phyloP scores from a whole-genome alignment of 345 rosid species.

The Angophora floribunda region DNA sequence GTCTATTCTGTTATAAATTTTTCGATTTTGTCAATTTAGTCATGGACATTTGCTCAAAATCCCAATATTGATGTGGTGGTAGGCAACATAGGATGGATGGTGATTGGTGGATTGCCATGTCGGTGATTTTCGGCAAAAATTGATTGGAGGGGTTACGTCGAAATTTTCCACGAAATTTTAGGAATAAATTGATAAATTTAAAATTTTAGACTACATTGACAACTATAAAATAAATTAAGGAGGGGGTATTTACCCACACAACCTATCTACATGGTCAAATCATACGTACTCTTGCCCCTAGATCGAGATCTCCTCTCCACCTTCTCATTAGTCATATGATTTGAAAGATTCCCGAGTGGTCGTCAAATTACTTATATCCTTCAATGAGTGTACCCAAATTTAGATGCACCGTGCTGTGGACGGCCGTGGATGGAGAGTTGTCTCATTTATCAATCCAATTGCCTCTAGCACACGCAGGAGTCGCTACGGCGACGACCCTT shows the following conservation, averaged over 20 bases:
- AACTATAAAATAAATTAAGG: background rate
- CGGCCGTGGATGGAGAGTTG: background rate
- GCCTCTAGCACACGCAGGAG: background rate
- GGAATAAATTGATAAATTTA: background rate
- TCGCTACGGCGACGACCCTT: background rate
- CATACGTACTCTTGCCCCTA: background rate
- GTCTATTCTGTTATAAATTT: accelerated
- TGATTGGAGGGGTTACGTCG: accelerated
- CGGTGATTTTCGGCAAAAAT: accelerated
- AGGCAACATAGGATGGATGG: accelerated
- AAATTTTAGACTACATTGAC: accelerated
- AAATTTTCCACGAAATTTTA: accelerated
- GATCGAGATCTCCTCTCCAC: background rate
- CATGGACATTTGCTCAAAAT: accelerated
- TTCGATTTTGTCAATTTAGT: background rate
- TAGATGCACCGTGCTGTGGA: accelerated
- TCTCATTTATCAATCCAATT: background rate
- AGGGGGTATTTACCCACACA: background rate
- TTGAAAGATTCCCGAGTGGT: background rate
- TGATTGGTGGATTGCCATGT: accelerated
- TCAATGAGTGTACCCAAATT: background rate
- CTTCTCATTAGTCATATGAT: background rate
- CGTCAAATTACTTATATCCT: background rate
- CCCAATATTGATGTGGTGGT: accelerated
- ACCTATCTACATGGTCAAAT: background rate